phyloP scores from a whole-genome alignment of 257 asterid species.

The Nicotiana tabacum region DNA sequence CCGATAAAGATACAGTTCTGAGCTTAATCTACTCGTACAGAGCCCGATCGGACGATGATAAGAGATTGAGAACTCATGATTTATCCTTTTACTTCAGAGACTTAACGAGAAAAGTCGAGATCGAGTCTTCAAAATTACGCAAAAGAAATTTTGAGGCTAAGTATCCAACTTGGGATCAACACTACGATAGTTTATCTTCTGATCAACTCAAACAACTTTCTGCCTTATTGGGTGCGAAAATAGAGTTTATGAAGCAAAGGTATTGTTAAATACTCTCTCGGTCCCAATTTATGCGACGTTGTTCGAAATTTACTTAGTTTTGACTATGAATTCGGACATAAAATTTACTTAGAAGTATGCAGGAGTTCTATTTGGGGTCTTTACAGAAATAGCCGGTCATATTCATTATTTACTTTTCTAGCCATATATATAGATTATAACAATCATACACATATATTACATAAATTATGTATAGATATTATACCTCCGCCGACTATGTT shows the following conservation, averaged over 20 bases:
- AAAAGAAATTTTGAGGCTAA: not conserved
- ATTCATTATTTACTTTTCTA: too few species aligned
- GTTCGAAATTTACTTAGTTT: too few species aligned
- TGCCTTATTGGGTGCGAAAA: not conserved
- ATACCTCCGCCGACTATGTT: too few species aligned
- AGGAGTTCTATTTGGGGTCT: too few species aligned
- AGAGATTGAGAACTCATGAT: not conserved
- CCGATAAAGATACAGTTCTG: not conserved
- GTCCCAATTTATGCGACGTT: too few species aligned
- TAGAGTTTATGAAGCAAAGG: not conserved
- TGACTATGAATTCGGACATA: too few species aligned
- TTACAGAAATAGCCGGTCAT: too few species aligned
- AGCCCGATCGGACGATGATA: not conserved
- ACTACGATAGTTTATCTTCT: not conserved
- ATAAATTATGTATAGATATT: too few species aligned
- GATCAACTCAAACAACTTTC: not conserved
- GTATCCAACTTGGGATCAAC: not conserved
- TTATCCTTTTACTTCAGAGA: not conserved
- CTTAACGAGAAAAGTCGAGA: not conserved
- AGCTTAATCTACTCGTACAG: not conserved
- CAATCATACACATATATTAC: too few species aligned
- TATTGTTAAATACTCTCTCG: not conserved
- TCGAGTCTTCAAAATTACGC: not conserved
- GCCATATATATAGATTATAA: too few species aligned
- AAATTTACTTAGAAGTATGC: too few species aligned